A percentile compares a stretch with the other conserved stretches of the same genome.
phyloP scores from a whole-genome alignment of 73 alveolate genomes.

The Tetrahymena borealis region DNA sequence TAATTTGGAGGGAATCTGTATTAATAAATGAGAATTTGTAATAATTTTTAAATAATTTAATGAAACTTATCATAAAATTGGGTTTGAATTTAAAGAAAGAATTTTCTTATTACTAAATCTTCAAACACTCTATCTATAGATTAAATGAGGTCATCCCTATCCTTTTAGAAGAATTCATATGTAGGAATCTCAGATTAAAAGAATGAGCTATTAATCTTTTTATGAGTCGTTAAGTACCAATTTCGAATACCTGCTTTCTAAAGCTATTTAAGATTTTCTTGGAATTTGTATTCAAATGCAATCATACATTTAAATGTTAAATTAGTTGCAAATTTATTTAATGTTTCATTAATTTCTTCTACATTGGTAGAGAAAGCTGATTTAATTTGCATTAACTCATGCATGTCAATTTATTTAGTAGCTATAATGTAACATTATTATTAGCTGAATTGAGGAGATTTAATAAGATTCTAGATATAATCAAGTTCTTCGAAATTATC shows the following conservation, averaged over 20 bases:
- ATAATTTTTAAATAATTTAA: background rate
- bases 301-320: background rate
- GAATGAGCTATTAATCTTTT: background rate
- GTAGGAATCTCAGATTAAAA: background rate
- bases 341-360: background rate
- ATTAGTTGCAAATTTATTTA: background rate
- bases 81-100: background rate
- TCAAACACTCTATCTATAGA: background rate
- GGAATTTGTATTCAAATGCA: background rate
- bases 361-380: background rate
- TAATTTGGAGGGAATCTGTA: no score
- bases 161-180: background rate
- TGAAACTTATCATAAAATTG: no score
- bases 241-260: background rate
- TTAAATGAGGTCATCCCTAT: background rate
- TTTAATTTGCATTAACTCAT: background rate
- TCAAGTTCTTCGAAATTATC: background rate
- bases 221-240: background rate
- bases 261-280: background rate
- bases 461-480: background rate
- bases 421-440: background rate
- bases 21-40: no score
- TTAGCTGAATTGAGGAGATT: background rate
- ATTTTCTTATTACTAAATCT: background rate
- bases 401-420: background rate